Evolutionary conservation across 1,139 yeast genomes (phyloP).

Genomic region (Candida smagusa): DNA sequence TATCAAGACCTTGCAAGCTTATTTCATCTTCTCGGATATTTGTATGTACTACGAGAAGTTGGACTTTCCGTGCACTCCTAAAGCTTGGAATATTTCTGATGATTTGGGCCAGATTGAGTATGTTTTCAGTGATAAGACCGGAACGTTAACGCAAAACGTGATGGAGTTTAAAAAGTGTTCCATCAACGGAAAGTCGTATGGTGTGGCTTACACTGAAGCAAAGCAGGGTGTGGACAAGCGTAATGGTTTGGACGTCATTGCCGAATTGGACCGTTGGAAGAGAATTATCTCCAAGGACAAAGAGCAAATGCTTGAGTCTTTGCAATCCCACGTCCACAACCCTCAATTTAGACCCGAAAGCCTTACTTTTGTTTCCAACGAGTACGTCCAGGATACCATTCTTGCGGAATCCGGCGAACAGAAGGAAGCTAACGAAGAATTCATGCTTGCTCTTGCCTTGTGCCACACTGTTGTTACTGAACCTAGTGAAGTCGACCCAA

Average conservation of each 20-base stretch:
- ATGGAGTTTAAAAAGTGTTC: conserved; percentile 97
- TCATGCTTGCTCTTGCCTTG: conserved; percentile 83
- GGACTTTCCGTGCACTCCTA: conserved; percentile 94
- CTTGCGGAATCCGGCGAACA: conserved; percentile 47
- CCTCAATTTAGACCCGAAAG: conserved; percentile 61
- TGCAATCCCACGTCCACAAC: conserved; percentile 48
- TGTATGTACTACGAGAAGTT: conserved; percentile 80
- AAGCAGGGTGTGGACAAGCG: conserved; percentile 89
- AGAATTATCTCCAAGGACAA: conserved; percentile 62
- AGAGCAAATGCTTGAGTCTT: conserved; percentile 57
- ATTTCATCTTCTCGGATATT: conserved; percentile 83
- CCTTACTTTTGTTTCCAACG: conserved; percentile 77
- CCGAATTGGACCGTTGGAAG: conserved; percentile 63
- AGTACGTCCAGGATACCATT: conserved; percentile 40
- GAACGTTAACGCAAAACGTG: conserved; percentile 92
- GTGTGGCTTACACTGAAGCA: conserved; percentile 95
- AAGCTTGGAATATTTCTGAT: conserved; percentile 95
- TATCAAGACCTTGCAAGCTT: conserved; percentile 91
- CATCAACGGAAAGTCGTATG: conserved; percentile 82
- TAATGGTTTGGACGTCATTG: conserved; percentile 74
- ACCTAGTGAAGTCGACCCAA: conserved; percentile 54
- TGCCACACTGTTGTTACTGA: conserved; percentile 94
- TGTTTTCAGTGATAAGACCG: conserved; percentile 94
- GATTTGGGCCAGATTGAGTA: conserved; percentile 97
- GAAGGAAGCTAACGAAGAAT: conserved; percentile 63